These are phyloP conservation scores for Nicotiana obtusifolia DNA, from an alignment of 257 asterid species.

Conservation along the genomic window DNA sequence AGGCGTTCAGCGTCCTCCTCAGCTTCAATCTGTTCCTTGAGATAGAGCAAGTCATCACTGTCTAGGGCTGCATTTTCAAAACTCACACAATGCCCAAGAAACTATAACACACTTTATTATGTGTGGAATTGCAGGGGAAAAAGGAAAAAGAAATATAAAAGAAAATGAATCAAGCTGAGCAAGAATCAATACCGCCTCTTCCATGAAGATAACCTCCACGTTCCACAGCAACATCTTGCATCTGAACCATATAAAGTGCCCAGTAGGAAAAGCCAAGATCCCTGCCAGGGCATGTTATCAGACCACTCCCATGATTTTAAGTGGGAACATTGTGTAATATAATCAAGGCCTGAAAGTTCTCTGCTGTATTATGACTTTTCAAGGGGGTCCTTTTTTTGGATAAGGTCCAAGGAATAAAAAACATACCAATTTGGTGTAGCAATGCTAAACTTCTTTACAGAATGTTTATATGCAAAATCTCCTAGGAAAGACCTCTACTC, in stretches of 20 bases:
- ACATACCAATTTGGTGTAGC: neutral
- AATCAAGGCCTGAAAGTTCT: neutral
- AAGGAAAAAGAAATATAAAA: neutral
- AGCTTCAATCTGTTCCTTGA: slow-evolving; percentile 99
- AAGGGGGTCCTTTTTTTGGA: neutral
- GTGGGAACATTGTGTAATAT: neutral
- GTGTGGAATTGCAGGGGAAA: neutral
- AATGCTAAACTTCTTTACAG: neutral
- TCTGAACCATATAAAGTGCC: slow-evolving; percentile 62
- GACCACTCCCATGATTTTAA: slow-evolving; percentile 31
- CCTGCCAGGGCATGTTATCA: slow-evolving; percentile 99
- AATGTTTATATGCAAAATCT: neutral
- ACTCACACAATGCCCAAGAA: slow-evolving; percentile 31
- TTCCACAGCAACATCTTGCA: slow-evolving; percentile 99
- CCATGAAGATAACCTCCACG: slow-evolving; percentile 99
- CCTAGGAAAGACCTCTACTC: neutral
- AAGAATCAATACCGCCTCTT: slow-evolving; percentile 71
- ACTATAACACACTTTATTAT: neutral
- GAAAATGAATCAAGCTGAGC: neutral
- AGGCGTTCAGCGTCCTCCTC: slow-evolving; percentile 98
- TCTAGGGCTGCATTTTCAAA: slow-evolving; percentile 80
- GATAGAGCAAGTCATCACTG: slow-evolving; percentile 96
- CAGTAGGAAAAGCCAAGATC: slow-evolving; percentile 66
- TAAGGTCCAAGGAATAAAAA: neutral
- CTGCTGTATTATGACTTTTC: neutral